Evolutionary conservation across 2,329 filamentous ascomycete species (phyloP), one percentile per base, ranked within the genome.

Genomic region (Fusarium globosum): DNA sequence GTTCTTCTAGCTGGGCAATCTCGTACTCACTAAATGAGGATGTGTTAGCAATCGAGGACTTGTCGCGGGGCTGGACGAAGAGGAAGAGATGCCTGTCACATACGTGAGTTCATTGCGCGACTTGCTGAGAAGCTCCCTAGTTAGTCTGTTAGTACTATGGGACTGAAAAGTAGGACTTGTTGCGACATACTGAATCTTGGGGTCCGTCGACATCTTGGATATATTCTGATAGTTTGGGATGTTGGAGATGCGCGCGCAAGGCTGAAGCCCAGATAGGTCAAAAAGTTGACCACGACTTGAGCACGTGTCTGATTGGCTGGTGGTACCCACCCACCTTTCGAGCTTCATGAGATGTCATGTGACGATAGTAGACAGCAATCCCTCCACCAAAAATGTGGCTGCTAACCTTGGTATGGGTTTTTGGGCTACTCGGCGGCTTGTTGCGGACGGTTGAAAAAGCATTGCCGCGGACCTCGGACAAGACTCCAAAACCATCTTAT

Each of bases 41-140:
- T 45, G 42, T 42, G 62, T 68, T 61, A 73, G 65, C 61, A 75
- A 67, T 76, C 51, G 72, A 61, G 67, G 67, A 49, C 42, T 66
- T 56, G 68, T 75, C 67, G 72, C 51, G 58, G 66, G 42, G 65
- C 61, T 59, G 62, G 67, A 58, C 41, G 23, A 67, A 53, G 35
- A 51, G 69, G 64, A 52, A 62, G 61, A 53, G 63, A 63, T 53
- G 57, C 45, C 64, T 65, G 60, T 67, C 56, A 72, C 92, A 78
- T 91, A 97, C 94, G 95, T 97, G 85, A 97, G 92, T 82, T 98
- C 95, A 80, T 88, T 91, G 84, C 94, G 94, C 75, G 94, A 92
- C 89, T 97, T 97, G 83, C 90, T 92, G 75, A 97, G 90, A 80
- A 97, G 91, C 84, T 97, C 95, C 85, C 94, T 97, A 68, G 8